These are phyloP conservation scores for Entonaema liquescens DNA, from an alignment of 495 filamentous ascomycete species.

Conservation along the genomic window DNA sequence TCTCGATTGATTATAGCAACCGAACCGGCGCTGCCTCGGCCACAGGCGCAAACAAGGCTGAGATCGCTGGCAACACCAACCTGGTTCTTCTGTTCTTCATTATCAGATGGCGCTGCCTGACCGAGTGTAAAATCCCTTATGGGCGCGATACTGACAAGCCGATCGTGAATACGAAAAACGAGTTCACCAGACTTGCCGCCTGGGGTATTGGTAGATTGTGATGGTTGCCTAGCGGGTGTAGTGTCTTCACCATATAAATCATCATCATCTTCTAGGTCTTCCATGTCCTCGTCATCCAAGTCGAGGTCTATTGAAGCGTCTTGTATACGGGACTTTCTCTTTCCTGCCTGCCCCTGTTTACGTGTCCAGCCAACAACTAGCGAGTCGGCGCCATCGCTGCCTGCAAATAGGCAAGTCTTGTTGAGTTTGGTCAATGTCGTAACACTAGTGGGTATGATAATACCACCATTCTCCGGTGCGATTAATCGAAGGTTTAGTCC, in stretches of 20 bases:
- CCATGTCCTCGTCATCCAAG: constrained; percentile 67
- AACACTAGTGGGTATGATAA: constrained; percentile 68
- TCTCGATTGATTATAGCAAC: constrained; percentile 78
- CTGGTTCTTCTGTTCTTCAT: constrained; percentile 54
- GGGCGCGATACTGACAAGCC: constrained; percentile 77
- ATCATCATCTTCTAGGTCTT: constrained; percentile 64
- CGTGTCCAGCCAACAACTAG: constrained; percentile 80
- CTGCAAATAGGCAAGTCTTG: constrained; percentile 80
- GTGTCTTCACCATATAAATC: constrained; percentile 77
- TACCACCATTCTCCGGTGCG: constrained; percentile 64
- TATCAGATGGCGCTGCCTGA: constrained; percentile 32
- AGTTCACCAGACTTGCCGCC: constrained; percentile 66
- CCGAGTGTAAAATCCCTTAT: constrained; percentile 65
- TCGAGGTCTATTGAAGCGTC: constrained; percentile 49
- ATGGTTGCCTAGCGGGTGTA: constrained; percentile 34
- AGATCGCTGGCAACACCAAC: constrained; percentile 63
- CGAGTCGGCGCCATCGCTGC: constrained; percentile 85
- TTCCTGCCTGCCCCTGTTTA: constrained; percentile 61
- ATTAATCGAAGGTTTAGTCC: constrained; percentile 76
- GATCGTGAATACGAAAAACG: constrained; percentile 78
- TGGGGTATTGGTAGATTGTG: constrained; percentile 33
- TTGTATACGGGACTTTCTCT: constrained; percentile 54
- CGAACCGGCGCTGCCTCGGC: constrained; percentile 72
- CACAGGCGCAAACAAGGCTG: constrained; percentile 76
- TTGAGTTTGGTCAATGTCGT: constrained; percentile 74